A percentile compares a stretch with the other conserved stretches of the same genome.
Conservation (phyloP, 352 stramenopile genomes). For the Thalassiosira exigua region DNA sequence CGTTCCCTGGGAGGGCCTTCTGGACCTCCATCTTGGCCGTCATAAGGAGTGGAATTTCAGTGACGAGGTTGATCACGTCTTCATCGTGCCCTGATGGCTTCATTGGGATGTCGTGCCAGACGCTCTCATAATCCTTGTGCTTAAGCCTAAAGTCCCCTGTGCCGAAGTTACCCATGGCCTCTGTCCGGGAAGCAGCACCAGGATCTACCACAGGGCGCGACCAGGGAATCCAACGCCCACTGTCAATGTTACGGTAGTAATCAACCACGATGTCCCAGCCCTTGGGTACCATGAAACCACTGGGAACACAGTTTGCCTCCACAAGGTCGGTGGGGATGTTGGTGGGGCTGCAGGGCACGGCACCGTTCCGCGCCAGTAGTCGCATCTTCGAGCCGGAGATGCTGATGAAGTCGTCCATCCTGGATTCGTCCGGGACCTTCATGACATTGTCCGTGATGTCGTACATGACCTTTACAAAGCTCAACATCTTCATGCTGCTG, state of each 20-base stretch:
- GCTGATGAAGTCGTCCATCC: constrained; percentile 96
- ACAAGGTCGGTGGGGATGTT: constrained; percentile 89
- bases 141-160: constrained; percentile 82
- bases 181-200: constrained; percentile 87
- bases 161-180: constrained; percentile 85
- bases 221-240: constrained; percentile 86
- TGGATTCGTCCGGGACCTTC: constrained; percentile 92
- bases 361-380: constrained; percentile 92
- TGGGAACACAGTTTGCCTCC: constrained; percentile 92
- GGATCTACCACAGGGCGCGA: constrained; percentile 81
- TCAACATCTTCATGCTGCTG: constrained; percentile 92
- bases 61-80: constrained; percentile 89
- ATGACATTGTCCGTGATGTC: constrained; percentile 97
- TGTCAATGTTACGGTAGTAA: constrained; percentile 96
- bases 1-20: constrained; percentile 93
- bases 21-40: constrained; percentile 99
- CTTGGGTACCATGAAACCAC: constrained; percentile 97
- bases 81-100: constrained; percentile 63
- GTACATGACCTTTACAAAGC: constrained; percentile 97
- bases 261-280: constrained; percentile 98
- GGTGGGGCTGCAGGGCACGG: constrained; percentile 90
- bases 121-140: constrained; percentile 83
- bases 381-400: constrained; percentile 98
- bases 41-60: constrained; percentile 98
- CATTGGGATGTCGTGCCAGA: constrained; percentile 96